phyloP scores from a whole-genome alignment of 768 basidiomycete genomes.

The Lentinula sp. region DNA sequence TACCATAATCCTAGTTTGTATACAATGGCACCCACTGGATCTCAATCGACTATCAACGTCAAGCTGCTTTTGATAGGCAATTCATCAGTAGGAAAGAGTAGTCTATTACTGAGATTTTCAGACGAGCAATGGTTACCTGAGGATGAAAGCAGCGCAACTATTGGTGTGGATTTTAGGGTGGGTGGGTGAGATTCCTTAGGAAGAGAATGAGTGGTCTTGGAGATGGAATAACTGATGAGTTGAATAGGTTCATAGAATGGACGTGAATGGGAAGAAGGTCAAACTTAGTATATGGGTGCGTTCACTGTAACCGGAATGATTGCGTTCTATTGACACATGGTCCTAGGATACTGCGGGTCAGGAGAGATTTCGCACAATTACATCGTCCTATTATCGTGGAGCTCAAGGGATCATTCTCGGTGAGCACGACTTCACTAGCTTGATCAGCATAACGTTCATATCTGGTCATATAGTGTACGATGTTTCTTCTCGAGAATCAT shows the following conservation, averaged over 20 bases:
- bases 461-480: slow-evolving; percentile 74
- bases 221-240: not conserved
- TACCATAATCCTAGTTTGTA: slow-evolving; percentile 1
- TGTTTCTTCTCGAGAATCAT: slow-evolving; percentile 86
- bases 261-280: slow-evolving; percentile 73
- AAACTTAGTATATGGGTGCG: slow-evolving; percentile 97
- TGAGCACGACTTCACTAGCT: slow-evolving; percentile 16
- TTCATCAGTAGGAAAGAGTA: slow-evolving; percentile 90
- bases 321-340: not conserved
- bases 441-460: not conserved
- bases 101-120: slow-evolving; percentile 88
- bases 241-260: slow-evolving; percentile 80
- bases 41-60: slow-evolving; percentile 52
- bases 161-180: slow-evolving; percentile 82
- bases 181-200: slow-evolving; percentile 19
- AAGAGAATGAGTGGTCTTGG: not conserved
- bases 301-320: slow-evolving; percentile 1
- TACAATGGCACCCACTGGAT: slow-evolving; percentile 20
- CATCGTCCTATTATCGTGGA: slow-evolving; percentile 90
- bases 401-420: slow-evolving; percentile 81
- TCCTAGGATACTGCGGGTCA: slow-evolving; percentile 92
- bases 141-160: slow-evolving; percentile 83
- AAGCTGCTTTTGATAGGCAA: slow-evolving; percentile 85
- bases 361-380: slow-evolving; percentile 94
- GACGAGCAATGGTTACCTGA: slow-evolving; percentile 93